Percentiles rank a stretch among this genome's conserved stretches.
phyloP scores from a whole-genome alignment of 1,284 basidiomycete species.

The Baeospora myosura region DNA sequence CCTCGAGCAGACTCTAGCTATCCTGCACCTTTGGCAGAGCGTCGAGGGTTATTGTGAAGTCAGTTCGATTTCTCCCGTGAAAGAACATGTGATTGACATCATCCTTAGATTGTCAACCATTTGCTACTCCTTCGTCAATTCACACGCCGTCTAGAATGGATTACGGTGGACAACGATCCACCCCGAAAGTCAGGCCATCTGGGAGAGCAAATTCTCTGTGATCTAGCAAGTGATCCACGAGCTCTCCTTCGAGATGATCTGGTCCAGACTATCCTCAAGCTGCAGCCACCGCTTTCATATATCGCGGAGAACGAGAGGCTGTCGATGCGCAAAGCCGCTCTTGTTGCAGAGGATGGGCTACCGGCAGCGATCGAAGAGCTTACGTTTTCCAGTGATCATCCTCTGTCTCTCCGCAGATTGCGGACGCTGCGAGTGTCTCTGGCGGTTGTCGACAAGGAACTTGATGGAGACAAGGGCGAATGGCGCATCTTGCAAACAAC shows the following conservation, averaged over 20 bases:
- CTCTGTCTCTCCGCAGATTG: conserved; percentile 41
- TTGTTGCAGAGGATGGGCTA: conserved; percentile 59
- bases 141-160: conserved; percentile 55
- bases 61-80: conserved; percentile 13
- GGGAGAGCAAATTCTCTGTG: conserved; percentile 58
- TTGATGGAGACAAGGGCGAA: conserved; percentile 42
- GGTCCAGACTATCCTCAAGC: conserved; percentile 44
- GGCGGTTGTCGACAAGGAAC: conserved; percentile 44
- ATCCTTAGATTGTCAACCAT: conserved; percentile 59
- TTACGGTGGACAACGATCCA: conserved; percentile 47
- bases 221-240: conserved; percentile 53
- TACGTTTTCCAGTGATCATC: conserved; percentile 38
- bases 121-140: conserved; percentile 57
- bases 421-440: conserved; percentile 57
- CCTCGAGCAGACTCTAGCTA: conserved; percentile 52
- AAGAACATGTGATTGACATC: conserved; percentile 7
- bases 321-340: conserved; percentile 50
- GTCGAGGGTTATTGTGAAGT: conserved; percentile 60
- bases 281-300: conserved; percentile 47
- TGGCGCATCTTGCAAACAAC: conserved; percentile 46
- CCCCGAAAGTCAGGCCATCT: conserved; percentile 56
- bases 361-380: conserved; percentile 58
- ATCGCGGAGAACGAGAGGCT: conserved; percentile 55
- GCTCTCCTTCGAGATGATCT: conserved; percentile 53
- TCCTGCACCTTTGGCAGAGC: conserved; percentile 65